Percentiles rank a stretch among this genome's conserved stretches.
Evolutionary conservation across 2,329 filamentous ascomycete species (phyloP).

Genomic region (Dendryphion nanum): DNA sequence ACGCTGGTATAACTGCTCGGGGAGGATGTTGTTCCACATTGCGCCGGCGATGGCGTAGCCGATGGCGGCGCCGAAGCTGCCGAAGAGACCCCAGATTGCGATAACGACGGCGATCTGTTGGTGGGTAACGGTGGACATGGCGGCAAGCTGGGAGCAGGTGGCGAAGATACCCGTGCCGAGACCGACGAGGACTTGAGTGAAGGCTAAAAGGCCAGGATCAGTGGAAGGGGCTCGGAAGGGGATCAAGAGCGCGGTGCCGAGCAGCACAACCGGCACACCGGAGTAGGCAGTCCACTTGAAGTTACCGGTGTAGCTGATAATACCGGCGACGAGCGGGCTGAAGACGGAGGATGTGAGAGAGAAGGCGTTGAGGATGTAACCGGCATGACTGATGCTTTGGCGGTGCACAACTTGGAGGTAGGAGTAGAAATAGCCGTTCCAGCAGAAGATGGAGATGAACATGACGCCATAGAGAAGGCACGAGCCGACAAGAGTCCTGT

Average conservation of each 20-base stretch:
- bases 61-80: background rate
- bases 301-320: conserved; percentile 52
- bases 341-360: conserved; percentile 26
- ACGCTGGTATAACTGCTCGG: conserved; percentile 40
- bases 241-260: conserved; percentile 61
- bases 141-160: background rate
- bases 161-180: background rate
- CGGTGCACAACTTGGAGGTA: conserved; percentile 40
- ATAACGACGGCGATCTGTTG: background rate
- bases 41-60: background rate
- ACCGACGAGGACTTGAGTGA: background rate
- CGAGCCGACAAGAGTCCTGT: conserved; percentile 60
- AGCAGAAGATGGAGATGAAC: conserved; percentile 55
- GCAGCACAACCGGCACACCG: conserved; percentile 55
- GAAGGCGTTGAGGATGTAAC: conserved; percentile 39
- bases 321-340: conserved; percentile 15
- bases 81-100: conserved; percentile 1
- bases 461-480: conserved; percentile 56
- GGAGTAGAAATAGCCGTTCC: conserved; percentile 55
- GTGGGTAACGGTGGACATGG: background rate
- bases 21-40: conserved; percentile 27
- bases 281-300: conserved; percentile 60
- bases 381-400: conserved; percentile 26
- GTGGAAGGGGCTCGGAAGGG: conserved; percentile 33
- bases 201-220: background rate